phyloP scores from a whole-genome alignment of 306 rosid genomes.

The Cicer arietinum region DNA sequence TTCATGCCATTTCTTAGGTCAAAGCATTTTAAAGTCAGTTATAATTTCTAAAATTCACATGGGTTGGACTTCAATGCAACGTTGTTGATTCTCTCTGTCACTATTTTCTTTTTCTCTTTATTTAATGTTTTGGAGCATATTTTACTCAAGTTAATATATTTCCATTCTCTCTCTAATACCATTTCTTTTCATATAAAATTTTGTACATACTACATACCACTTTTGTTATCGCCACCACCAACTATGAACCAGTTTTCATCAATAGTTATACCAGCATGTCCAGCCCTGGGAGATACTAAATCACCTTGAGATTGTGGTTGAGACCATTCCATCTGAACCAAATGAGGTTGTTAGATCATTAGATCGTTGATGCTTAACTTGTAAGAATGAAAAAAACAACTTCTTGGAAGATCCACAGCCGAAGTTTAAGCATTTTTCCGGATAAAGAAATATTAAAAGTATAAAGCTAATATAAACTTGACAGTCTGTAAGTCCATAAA shows the following conservation, averaged over 20 bases:
- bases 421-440: conserved; percentile 37
- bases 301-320: conserved; percentile 90
- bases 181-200: conserved; percentile 4
- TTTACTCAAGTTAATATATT: conserved; percentile 30
- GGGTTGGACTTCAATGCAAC: conserved; percentile 26
- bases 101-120: conserved; percentile 1
- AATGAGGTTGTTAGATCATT: conserved; percentile 35
- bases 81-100: conserved; percentile 30
- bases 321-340: conserved; percentile 95
- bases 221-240: conserved; percentile 96
- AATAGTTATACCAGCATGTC: conserved; percentile 85
- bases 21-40: conserved; percentile 20
- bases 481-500: too few relatives aligned
- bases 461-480: conserved; percentile 24
- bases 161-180: conserved; percentile 12
- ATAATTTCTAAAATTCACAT: conserved; percentile 34
- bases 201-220: conserved; percentile 57
- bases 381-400: conserved; percentile 20
- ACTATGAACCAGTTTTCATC: conserved; percentile 86
- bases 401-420: conserved; percentile 18
- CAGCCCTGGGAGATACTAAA: conserved; percentile 86
- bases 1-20: background rate
- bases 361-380: conserved; percentile 38
- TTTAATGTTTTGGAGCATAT: conserved; percentile 24
- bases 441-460: conserved; percentile 23